Conservation (phyloP, 140 eudicot species). For the Senecio squalidus region DNA sequence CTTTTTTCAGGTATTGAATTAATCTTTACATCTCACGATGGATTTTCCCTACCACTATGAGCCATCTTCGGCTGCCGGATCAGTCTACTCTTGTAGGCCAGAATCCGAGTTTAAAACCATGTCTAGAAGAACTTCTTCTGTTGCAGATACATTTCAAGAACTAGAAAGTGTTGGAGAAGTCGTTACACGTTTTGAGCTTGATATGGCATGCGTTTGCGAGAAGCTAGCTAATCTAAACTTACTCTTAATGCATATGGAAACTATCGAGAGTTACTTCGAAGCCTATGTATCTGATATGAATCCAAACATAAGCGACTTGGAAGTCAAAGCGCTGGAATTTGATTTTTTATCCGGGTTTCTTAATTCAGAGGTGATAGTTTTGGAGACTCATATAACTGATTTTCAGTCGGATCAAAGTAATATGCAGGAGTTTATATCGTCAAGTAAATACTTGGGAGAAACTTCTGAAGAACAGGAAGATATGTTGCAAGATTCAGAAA, state of each 20-base stretch:
- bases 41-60: conserved; percentile 26
- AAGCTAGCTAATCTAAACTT: conserved; percentile 61
- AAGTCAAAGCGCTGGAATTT: conserved; percentile 51
- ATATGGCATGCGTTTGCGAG: conserved; percentile 64
- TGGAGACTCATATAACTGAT: conserved; percentile 34
- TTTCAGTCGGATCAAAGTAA: conserved; percentile 41
- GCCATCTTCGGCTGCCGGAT: conserved; percentile 37
- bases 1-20: conserved; percentile 24
- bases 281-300: conserved; percentile 45
- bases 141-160: conserved; percentile 44
- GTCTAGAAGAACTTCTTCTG: conserved; percentile 44
- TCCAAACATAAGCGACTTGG: conserved; percentile 32
- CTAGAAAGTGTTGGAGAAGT: conserved; percentile 48
- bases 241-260: conserved; percentile 71
- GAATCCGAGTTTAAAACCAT: conserved; percentile 34
- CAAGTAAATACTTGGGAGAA: conserved; percentile 39
- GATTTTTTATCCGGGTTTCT: conserved; percentile 67
- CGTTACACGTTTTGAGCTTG: conserved; percentile 60
- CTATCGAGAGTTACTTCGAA: conserved; percentile 63
- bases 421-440: conserved; percentile 39
- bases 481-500: conserved; percentile 53
- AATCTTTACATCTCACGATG: conserved; percentile 21
- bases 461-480: conserved; percentile 42
- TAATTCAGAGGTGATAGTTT: conserved; percentile 65
- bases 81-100: conserved; percentile 36